Base-by-base conservation (phyloP, 805 yeast genomes). In the Crinitomyces ghanaensis region DNA sequence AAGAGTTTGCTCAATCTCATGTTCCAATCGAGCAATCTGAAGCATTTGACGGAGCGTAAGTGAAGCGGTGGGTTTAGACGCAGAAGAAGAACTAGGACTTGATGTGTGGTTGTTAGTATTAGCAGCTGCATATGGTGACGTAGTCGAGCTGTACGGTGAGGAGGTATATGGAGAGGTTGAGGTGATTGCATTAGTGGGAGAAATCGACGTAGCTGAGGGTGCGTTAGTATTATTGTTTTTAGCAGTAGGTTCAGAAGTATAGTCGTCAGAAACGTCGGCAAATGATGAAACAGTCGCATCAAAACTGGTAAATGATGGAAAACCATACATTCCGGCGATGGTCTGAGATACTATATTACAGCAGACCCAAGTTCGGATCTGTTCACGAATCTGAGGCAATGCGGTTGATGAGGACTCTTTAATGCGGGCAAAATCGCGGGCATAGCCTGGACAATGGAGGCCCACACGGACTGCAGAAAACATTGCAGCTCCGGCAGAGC, bases 401-500 rank as follows among this genome's bases (percentile, higher is more conserved):
- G 38, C 39, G 26, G 40, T 37, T 14, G 48, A 39, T 62, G 53
- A 68, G 38, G 49, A 60, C 35, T 65, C 61, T 46, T 58, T 62
- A 53, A 62, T 60, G 23, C 68, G 67, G 31, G 65, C 68, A 28
- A 68, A 59, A 21, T 62, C 70, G 29, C 60, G 51, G 32, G 69
- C 63, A 46, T 64, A 61, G 40, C 82, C 88, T 0, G 85, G 91
- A 15, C 85, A 69, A 49, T 91, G 95, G 18, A 91, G 62, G 0
- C 98, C 97, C 11, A 88, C 80, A 35, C 96, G 62, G 21, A 86
- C 78, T 0, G 96, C 97, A 50, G 84, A 95, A 56, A 82, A 83
- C 46, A 85, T 65, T 4, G 97, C 97, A 29, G 83, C 76, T 0
- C 96, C 97, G 15, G 84, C 77, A 1, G 96, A 83, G 51, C 81